These are phyloP conservation scores for Dictyostelium brefeldianum DNA, from an alignment of 78 protist genomes.

Conservation along the genomic window DNA sequence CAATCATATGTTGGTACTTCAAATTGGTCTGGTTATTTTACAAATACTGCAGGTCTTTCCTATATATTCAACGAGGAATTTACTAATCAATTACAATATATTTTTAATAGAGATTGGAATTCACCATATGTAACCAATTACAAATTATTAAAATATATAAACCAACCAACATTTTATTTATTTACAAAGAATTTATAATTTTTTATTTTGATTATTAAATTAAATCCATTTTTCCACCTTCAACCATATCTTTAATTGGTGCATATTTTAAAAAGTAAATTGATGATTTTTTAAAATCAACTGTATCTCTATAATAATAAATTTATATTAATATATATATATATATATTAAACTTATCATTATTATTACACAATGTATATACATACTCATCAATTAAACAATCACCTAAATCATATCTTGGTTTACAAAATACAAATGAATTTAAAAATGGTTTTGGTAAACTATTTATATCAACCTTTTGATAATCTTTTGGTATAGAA, in stretches of 20 bases:
- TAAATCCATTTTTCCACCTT: conserved; percentile 36
- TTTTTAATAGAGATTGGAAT: conserved; percentile 80
- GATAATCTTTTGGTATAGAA: background rate
- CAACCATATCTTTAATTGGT: conserved; percentile 33
- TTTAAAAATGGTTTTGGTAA: conserved; percentile 9
- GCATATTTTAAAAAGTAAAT: conserved; percentile 53
- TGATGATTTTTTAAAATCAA: conserved; percentile 29
- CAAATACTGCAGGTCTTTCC: conserved; percentile 77
- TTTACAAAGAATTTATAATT: background rate
- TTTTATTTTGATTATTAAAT: conserved; percentile 4
- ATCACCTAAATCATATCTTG: conserved; percentile 31
- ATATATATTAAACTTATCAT: background rate
- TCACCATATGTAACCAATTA: conserved; percentile 62
- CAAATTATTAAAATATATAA: conserved; percentile 28
- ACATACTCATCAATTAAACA: conserved; percentile 51
- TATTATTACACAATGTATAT: too few relatives aligned
- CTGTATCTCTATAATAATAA: conserved; percentile 13
- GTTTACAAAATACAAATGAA: conserved; percentile 53
- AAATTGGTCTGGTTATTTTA: conserved; percentile 92
- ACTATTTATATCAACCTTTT: background rate
- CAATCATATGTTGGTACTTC: conserved; percentile 80
- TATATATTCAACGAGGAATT: conserved; percentile 34
- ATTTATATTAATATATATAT: background rate
- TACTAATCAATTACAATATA: conserved; percentile 62
- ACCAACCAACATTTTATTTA: too few relatives aligned